Evolutionary conservation across 148 eudicot genomes (phyloP).

Genomic region (Talinum fruticosum): DNA sequence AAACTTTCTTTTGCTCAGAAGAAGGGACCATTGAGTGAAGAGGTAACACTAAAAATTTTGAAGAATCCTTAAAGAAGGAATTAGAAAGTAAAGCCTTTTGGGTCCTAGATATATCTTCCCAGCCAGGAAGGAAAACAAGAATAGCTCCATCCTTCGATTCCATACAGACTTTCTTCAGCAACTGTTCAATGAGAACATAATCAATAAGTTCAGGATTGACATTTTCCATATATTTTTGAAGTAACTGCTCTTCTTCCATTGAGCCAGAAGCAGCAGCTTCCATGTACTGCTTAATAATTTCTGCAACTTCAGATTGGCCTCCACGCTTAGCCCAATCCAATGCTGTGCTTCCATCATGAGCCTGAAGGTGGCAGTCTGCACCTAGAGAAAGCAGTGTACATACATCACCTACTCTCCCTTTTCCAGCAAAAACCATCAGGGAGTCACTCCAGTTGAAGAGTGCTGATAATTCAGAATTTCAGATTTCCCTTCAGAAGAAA

Average conservation of each 20-base stretch:
- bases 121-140: conserved; percentile 91
- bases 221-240: conserved; percentile 56
- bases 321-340: conserved; percentile 70
- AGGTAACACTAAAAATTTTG: conserved; percentile 58
- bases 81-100: conserved; percentile 45
- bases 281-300: conserved; percentile 58
- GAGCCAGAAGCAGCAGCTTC: conserved; percentile 35
- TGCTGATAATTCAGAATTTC: conserved; percentile 67
- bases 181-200: conserved; percentile 58
- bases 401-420: conserved; percentile 76
- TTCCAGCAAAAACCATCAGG: conserved; percentile 83
- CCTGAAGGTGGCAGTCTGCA: conserved; percentile 62
- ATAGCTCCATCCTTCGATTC: conserved; percentile 80
- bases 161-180: conserved; percentile 66
- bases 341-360: conserved; percentile 72
- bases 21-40: conserved; percentile 92
- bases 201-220: conserved; percentile 68
- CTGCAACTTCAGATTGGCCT: conserved; percentile 56
- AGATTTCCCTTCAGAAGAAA: conserved; percentile 52
- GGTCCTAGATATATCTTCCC: conserved; percentile 84
- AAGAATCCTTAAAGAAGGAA: conserved; percentile 51
- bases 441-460: conserved; percentile 70
- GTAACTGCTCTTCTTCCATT: conserved; percentile 48
- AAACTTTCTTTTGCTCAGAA: conserved; percentile 80
- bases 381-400: conserved; percentile 90